These are phyloP conservation scores for Candida tallmaniae DNA, from an alignment of 805 yeast genomes.

Conservation along the genomic window DNA sequence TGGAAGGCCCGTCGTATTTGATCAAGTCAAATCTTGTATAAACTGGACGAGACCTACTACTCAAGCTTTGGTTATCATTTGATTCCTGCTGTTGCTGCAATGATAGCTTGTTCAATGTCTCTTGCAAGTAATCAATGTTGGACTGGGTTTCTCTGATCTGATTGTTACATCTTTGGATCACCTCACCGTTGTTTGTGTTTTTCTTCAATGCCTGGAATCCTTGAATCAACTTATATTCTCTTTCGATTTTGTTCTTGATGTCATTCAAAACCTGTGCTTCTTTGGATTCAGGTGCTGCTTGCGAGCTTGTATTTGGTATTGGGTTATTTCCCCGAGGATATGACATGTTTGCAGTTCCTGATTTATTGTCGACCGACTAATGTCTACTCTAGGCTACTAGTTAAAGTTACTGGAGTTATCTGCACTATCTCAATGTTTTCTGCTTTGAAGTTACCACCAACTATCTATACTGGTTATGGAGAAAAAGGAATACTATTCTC, in stretches of 20 bases:
- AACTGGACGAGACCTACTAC: constrained; percentile 27
- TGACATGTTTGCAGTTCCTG: too few species aligned
- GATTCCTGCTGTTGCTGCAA: constrained; percentile 19
- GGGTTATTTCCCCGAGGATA: too few species aligned
- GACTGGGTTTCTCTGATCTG: constrained; percentile 88
- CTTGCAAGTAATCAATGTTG: constrained; percentile 83
- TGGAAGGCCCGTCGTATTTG: constrained; percentile 89
- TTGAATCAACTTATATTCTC: constrained; percentile 80
- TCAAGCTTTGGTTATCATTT: background rate
- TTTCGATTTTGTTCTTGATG: constrained; percentile 77
- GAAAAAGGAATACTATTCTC: too few species aligned
- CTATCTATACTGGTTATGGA: too few species aligned
- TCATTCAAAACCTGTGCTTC: constrained; percentile 45
- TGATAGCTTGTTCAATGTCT: constrained; percentile 61
- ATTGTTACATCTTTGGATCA: constrained; percentile 86
- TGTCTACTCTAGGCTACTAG: too few species aligned
- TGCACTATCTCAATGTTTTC: too few species aligned
- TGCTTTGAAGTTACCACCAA: too few species aligned
- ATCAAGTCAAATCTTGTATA: constrained; percentile 75
- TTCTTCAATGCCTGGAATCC: constrained; percentile 82
- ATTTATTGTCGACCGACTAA: too few species aligned
- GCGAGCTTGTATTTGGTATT: too few species aligned
- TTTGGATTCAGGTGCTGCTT: too few species aligned
- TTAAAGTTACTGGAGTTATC: too few species aligned
- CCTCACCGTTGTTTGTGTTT: constrained; percentile 73